Conservation (phyloP, 2,329 filamentous ascomycete genomes). For the Ophiosphaerella korrae region DNA sequence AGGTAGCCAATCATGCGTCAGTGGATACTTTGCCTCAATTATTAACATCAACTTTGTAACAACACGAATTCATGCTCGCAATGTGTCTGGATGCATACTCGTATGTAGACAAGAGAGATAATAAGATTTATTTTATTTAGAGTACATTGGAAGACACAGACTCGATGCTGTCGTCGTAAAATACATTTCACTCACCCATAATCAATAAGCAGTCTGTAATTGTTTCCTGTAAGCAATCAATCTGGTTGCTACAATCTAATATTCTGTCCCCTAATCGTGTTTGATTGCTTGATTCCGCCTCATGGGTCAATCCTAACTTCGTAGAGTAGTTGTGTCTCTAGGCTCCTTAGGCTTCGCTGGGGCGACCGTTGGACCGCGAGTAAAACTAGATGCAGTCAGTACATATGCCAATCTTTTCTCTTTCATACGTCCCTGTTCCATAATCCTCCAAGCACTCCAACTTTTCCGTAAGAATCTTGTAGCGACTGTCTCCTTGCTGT, state of each 20-base stretch:
- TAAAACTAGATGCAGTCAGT: slow-evolving; percentile 35
- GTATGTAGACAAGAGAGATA: too few relatives aligned
- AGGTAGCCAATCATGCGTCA: not conserved
- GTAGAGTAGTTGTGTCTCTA: slow-evolving; percentile 33
- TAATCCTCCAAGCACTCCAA: slow-evolving; percentile 37
- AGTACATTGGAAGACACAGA: too few relatives aligned
- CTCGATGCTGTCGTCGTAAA: too few relatives aligned
- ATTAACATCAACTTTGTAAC: too few relatives aligned
- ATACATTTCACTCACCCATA: too few relatives aligned
- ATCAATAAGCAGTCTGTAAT: too few relatives aligned
- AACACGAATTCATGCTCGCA: too few relatives aligned
- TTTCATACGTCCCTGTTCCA: slow-evolving; percentile 41
- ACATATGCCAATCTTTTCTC: too few relatives aligned
- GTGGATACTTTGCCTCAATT: not conserved
- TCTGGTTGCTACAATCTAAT: not conserved
- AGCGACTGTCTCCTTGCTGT: slow-evolving; percentile 36
- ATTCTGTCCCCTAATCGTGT: not conserved
- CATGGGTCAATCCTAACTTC: slow-evolving; percentile 16
- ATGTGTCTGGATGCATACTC: too few relatives aligned
- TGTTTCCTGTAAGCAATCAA: too few relatives aligned
- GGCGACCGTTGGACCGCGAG: slow-evolving; percentile 31
- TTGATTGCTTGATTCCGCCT: too few relatives aligned
- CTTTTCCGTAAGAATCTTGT: slow-evolving; percentile 41
- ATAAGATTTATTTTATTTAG: too few relatives aligned
- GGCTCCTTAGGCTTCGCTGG: slow-evolving; percentile 21